These are phyloP conservation scores for Corylus heterophylla DNA, from an alignment of 306 rosid species.

Conservation along the genomic window DNA sequence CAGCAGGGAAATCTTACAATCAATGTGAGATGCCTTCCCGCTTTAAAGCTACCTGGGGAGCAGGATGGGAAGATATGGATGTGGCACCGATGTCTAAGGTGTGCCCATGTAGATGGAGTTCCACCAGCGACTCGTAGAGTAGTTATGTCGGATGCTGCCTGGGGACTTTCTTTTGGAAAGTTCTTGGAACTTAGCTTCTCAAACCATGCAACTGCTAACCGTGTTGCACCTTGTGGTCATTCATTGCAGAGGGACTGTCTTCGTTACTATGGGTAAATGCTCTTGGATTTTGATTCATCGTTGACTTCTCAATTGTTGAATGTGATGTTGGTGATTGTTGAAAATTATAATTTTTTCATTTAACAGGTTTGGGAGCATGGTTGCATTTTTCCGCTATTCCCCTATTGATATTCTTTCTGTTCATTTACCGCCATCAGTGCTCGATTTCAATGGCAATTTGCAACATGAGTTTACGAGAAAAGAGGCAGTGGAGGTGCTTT, in stretches of 20 bases:
- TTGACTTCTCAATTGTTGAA: constrained; percentile 12
- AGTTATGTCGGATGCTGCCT: constrained; percentile 98
- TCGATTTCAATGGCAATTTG: constrained; percentile 67
- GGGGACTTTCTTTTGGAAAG: constrained; percentile 99
- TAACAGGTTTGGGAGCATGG: constrained; percentile 92
- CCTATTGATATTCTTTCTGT: constrained; percentile 89
- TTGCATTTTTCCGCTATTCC: constrained; percentile 91
- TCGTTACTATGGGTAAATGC: constrained; percentile 86
- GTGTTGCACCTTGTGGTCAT: constrained; percentile 95
- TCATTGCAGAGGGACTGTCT: constrained; percentile 98
- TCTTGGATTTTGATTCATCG: constrained; percentile 12
- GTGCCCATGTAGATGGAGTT: constrained; percentile 81
- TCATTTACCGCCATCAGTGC: constrained; percentile 76
- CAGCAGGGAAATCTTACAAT: constrained; percentile 96
- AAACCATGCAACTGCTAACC: constrained; percentile 98
- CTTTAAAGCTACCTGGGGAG: constrained; percentile 85
- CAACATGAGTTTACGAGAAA: constrained; percentile 74
- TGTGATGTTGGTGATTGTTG: constrained; percentile 22
- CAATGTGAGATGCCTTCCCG: constrained; percentile 76
- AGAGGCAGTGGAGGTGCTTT: constrained; percentile 79
- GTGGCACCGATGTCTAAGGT: constrained; percentile 98
- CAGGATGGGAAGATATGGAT: constrained; percentile 95
- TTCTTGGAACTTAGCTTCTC: constrained; percentile 98
- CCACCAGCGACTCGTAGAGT: constrained; percentile 97
- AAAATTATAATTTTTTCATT: constrained; percentile 29